Evolutionary conservation across 805 yeast genomes (phyloP).

Genomic region (Wickerhamiella cacticola): DNA sequence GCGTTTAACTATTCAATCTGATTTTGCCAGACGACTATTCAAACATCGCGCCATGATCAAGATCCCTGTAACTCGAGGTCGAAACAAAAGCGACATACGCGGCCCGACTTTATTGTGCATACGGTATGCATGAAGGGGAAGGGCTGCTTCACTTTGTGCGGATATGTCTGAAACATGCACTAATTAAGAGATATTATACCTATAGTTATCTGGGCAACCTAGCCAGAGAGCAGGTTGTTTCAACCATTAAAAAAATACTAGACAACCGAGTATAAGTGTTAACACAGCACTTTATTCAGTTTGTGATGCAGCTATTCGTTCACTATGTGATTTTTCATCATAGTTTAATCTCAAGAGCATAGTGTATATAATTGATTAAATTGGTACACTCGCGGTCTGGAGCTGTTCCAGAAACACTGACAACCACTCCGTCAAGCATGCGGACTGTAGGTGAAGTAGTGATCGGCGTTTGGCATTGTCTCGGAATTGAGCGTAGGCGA

Average conservation of each 20-base stretch:
- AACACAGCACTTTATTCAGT: no score
- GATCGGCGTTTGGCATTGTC: not conserved
- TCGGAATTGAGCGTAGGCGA: not conserved
- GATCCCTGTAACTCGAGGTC: not conserved
- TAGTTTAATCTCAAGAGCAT: no score
- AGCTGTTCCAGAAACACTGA: no score
- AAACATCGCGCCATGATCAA: not conserved
- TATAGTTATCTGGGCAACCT: no score
- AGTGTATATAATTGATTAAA: no score
- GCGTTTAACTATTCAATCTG: not conserved
- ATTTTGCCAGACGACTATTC: not conserved
- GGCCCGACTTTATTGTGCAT: not conserved
- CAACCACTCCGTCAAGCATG: not conserved
- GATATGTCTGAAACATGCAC: not conserved
- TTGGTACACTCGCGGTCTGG: not conserved
- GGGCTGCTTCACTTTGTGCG: not conserved
- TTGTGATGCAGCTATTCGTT: no score
- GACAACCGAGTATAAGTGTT: no score
- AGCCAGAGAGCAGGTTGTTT: not conserved
- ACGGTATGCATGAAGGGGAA: not conserved
- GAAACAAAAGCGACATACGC: conserved; percentile 1
- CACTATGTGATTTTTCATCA: no score
- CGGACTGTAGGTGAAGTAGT: not conserved
- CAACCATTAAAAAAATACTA: not conserved
- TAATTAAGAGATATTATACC: not conserved